phyloP scores from a whole-genome alignment of 495 filamentous ascomycete species.

The Lasiosphaeria miniovina region DNA sequence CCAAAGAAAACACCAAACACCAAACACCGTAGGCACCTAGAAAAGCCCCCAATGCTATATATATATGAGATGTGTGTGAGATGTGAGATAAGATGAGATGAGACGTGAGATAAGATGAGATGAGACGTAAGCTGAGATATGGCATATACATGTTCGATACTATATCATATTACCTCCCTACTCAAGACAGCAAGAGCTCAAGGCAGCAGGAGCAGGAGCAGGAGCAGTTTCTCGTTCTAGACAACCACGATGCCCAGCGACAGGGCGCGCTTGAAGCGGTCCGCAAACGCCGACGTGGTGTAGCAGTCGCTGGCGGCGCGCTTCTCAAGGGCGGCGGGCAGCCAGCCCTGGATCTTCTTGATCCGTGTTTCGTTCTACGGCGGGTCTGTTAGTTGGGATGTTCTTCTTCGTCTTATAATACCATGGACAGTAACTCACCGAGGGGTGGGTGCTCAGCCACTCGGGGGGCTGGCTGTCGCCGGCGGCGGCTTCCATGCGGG shows the following conservation, averaged over 20 bases:
- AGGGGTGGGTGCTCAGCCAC: slow-evolving; percentile 84
- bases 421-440: slow-evolving; percentile 45
- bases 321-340: slow-evolving; percentile 57
- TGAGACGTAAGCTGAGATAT: too few species aligned
- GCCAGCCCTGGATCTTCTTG: slow-evolving; percentile 65
- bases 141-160: too few species aligned
- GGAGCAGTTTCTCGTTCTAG: background rate
- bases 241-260: slow-evolving; percentile 17
- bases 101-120: too few species aligned
- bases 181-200: too few species aligned
- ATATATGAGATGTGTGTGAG: too few species aligned
- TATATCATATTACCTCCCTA: too few species aligned
- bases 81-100: too few species aligned
- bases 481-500: slow-evolving; percentile 64
- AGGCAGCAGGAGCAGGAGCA: too few species aligned
- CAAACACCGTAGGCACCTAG: too few species aligned
- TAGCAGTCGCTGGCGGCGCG: slow-evolving; percentile 50
- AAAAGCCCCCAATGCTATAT: too few species aligned
- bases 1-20: too few species aligned
- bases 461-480: slow-evolving; percentile 57
- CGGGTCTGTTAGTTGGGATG: slow-evolving; percentile 6
- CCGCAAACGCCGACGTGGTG: slow-evolving; percentile 36
- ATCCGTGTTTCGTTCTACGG: slow-evolving; percentile 63
- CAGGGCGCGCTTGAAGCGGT: slow-evolving; percentile 37
- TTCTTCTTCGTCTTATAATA: background rate